Evolutionary conservation across 148 eudicot species (phyloP).

Genomic region (Selenicereus undatus): DNA sequence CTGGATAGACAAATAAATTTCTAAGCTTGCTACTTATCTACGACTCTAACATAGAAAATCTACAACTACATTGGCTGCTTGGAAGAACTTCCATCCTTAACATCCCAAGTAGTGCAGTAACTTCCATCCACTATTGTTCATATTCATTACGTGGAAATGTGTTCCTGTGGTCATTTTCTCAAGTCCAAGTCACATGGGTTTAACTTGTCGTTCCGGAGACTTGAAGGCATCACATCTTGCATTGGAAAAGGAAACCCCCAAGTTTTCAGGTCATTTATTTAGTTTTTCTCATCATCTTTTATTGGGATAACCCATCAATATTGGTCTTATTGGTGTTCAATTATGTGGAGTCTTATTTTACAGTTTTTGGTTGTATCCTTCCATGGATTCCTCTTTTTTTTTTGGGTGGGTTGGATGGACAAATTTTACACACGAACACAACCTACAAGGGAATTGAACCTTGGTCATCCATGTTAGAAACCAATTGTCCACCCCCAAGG

Average conservation of each 20-base stretch:
- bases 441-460: no score
- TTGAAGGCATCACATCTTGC: not conserved
- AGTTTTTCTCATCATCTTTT: not conserved
- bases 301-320: not conserved
- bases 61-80: no score
- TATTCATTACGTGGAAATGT: not conserved
- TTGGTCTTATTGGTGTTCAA: not conserved
- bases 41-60: not conserved
- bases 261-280: not conserved
- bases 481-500: not conserved
- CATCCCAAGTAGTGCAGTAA: not conserved
- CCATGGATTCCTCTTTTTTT: no score
- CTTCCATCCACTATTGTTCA: not conserved
- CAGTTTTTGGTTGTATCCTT: no score
- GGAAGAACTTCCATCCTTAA: not conserved
- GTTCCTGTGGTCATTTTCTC: not conserved
- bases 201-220: not conserved
- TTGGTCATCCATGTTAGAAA: no score
- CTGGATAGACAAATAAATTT: not conserved
- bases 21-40: not conserved
- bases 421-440: no score
- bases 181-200: not conserved
- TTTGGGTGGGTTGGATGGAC: no score
- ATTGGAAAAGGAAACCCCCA: not conserved
- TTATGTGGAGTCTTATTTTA: no score